These are phyloP conservation scores for Cyclotella cryptica DNA, from an alignment of 108 stramenopile species.

Conservation along the genomic window DNA sequence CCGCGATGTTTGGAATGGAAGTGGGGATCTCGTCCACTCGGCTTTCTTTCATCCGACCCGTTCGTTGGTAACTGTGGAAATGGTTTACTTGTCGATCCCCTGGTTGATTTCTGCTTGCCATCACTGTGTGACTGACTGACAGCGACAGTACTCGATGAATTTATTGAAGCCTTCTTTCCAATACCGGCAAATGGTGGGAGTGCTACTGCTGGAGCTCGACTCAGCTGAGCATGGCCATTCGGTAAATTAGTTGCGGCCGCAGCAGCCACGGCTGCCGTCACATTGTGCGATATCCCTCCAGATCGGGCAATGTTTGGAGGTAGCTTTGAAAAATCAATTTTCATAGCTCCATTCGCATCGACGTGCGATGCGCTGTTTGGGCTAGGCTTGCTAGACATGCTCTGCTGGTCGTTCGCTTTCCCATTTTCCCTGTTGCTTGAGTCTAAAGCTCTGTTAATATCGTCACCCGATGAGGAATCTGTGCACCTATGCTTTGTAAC, in stretches of 20 bases:
- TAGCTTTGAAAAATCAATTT: constrained; percentile 25
- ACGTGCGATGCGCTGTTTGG: too few species aligned
- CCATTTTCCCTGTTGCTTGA: constrained; percentile 41
- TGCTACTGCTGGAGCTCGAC: constrained; percentile 65
- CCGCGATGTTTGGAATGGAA: background rate
- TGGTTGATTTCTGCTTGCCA: background rate
- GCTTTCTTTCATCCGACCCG: background rate
- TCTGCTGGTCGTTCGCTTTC: background rate
- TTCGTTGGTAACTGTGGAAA: background rate
- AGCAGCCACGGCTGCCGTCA: constrained; percentile 41
- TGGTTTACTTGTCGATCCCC: background rate
- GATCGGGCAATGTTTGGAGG: constrained; percentile 77
- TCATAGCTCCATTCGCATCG: background rate
- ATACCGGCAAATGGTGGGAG: constrained; percentile 87
- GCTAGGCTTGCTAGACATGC: background rate
- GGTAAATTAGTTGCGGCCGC: constrained; percentile 10
- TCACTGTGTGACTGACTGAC: background rate
- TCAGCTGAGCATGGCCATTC: constrained; percentile 56
- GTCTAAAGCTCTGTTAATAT: constrained; percentile 38
- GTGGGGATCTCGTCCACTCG: background rate
- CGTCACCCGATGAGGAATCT: constrained; percentile 77
- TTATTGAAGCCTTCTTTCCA: constrained; percentile 56
- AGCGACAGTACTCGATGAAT: background rate
- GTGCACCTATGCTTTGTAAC: constrained; percentile 67
- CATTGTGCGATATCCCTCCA: constrained; percentile 79